A percentile compares a stretch with the other conserved stretches of the same genome.
phyloP scores from a whole-genome alignment of 2,329 filamentous ascomycete species.

The Apiospora rasikravindrae region DNA sequence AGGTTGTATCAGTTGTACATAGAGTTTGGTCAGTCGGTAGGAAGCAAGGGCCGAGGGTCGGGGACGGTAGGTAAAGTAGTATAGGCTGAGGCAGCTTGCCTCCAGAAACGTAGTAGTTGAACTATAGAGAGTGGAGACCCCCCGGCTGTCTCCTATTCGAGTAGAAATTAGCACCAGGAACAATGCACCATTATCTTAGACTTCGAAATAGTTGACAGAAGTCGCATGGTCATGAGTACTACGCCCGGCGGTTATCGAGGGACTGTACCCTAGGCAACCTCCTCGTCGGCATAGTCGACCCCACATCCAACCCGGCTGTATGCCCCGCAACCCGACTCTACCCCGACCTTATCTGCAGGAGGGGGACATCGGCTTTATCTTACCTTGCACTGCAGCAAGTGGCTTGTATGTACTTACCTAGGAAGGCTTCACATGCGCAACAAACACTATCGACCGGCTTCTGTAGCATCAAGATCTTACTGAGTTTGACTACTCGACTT shows the following conservation, averaged over 20 bases:
- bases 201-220: slow-evolving; percentile 5
- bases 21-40: neutral
- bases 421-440: neutral
- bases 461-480: neutral
- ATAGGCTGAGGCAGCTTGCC: neutral
- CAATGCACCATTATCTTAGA: neutral
- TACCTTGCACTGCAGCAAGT: neutral
- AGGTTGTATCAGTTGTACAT: neutral
- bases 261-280: neutral
- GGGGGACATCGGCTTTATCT: neutral
- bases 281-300: slow-evolving; percentile 12
- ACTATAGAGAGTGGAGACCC: neutral
- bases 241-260: slow-evolving; percentile 9
- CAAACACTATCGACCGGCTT: neutral
- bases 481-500: neutral
- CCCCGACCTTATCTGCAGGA: slow-evolving; percentile 8
- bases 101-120: neutral
- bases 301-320: neutral
- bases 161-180: neutral
- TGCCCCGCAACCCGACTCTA: neutral
- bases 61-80: neutral
- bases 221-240: neutral
- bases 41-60: neutral
- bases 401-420: neutral
- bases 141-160: neutral